Conservation (phyloP, 371 early-diverging fungal genomes). For the Mucor indicus region DNA sequence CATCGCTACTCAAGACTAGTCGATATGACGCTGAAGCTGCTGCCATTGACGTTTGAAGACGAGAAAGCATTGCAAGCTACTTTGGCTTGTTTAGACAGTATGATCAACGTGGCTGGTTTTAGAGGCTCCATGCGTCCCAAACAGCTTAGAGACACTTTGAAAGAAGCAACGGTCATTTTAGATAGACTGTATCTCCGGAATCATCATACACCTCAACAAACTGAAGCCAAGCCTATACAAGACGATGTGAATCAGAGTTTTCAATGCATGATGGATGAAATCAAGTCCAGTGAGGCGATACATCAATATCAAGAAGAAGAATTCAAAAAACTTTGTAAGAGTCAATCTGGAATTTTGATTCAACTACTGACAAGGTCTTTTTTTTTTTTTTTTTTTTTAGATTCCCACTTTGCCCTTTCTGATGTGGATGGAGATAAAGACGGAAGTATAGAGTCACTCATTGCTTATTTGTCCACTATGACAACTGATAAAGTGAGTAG, state of each 20-base stretch:
- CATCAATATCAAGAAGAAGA: conserved; percentile 24
- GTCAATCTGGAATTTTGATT: no score
- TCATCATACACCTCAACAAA: not conserved
- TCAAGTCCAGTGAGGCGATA: conserved; percentile 21
- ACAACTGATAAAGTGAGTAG: conserved; percentile 15
- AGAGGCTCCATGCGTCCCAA: conserved; percentile 17
- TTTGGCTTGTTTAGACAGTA: conserved; percentile 34
- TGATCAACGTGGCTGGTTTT: conserved; percentile 40
- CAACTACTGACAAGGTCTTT: not conserved
- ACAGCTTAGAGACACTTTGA: conserved; percentile 14
- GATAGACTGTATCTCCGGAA: not conserved
- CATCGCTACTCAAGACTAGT: conserved; percentile 9
- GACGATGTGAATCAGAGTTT: conserved; percentile 30
- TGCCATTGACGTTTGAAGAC: conserved; percentile 7
- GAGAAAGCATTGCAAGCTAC: conserved; percentile 12
- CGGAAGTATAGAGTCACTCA: conserved; percentile 18
- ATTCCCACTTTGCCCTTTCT: conserved; percentile 28
- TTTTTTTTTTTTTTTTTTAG: conserved; percentile 6
- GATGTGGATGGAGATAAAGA: conserved; percentile 12
- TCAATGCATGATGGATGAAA: conserved; percentile 22
- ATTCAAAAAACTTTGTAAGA: conserved; percentile 30
- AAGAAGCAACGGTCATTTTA: conserved; percentile 11
- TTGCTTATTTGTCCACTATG: conserved; percentile 33
- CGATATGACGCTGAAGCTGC: conserved; percentile 17
- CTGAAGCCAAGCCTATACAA: conserved; percentile 1